A percentile compares a stretch with the other conserved stretches of the same genome.
phyloP scores from a whole-genome alignment of 2,329 filamentous ascomycete genomes.

The Seiridium cupressi region DNA sequence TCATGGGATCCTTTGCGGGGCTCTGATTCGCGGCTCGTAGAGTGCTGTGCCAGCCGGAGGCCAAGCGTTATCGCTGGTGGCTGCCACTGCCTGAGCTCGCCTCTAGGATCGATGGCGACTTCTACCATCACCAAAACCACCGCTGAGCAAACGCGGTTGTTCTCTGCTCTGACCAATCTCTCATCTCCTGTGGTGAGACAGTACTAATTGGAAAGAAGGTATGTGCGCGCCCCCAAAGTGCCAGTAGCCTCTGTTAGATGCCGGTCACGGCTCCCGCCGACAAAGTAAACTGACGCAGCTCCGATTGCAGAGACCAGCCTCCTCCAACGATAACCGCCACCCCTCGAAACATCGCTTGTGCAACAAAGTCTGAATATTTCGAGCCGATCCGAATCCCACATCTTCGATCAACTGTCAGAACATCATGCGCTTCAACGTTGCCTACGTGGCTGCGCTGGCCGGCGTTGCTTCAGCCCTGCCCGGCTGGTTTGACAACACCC shows the following conservation, averaged over 20 bases:
- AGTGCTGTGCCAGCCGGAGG: background rate
- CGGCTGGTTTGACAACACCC: conserved; percentile 45
- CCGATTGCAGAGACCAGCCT: background rate
- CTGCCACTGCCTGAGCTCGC: too few relatives aligned
- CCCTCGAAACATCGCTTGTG: background rate
- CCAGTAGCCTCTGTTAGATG: background rate
- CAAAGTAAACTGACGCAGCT: background rate
- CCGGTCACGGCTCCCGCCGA: background rate
- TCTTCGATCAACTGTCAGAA: background rate
- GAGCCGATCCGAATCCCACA: background rate
- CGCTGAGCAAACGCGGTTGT: too few relatives aligned
- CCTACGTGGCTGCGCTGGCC: conserved; percentile 43
- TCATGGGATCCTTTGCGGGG: conserved; percentile 1
- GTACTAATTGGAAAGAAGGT: background rate
- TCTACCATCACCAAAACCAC: too few relatives aligned
- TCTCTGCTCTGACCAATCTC: too few relatives aligned
- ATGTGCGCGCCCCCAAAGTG: background rate
- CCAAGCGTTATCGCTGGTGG: too few relatives aligned
- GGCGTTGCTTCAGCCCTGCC: conserved; percentile 39
- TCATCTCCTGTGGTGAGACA: too few relatives aligned
- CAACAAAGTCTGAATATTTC: background rate
- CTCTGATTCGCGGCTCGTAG: conserved; percentile 1
- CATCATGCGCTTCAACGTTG: conserved; percentile 28
- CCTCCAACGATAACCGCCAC: background rate
- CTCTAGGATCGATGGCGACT: too few relatives aligned